Evolutionary conservation across 139 green algal species (phyloP).

Genomic region (Coelastrella sp.): DNA sequence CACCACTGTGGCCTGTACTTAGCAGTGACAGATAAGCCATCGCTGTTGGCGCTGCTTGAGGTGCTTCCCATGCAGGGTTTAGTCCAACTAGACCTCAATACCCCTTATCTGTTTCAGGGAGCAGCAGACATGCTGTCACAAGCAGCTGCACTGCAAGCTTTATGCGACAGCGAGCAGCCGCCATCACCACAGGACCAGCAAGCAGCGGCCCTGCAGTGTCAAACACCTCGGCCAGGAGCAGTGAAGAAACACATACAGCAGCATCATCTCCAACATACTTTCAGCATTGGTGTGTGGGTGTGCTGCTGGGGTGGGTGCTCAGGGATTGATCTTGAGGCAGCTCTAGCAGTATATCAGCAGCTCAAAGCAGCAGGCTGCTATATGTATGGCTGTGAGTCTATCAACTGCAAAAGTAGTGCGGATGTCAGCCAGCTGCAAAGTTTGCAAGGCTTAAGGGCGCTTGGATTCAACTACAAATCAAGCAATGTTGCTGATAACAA

Average conservation of each 20-base stretch:
- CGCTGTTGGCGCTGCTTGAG: background rate
- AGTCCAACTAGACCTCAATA: conserved; percentile 13
- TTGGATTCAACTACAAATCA: conserved; percentile 22
- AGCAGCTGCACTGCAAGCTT: background rate
- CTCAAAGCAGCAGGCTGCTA: conserved; percentile 3
- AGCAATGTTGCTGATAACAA: background rate
- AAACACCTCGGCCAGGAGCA: too few relatives aligned
- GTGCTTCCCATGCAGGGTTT: background rate
- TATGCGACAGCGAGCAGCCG: background rate
- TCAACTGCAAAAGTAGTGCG: background rate
- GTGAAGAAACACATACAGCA: too few relatives aligned
- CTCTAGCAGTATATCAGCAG: background rate
- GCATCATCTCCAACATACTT: background rate
- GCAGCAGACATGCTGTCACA: background rate
- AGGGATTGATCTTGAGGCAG: background rate
- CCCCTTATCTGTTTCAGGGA: conserved; percentile 9
- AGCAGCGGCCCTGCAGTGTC: too few relatives aligned
- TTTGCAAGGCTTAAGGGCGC: background rate
- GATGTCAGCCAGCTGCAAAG: background rate
- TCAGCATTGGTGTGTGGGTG: conserved; percentile 38
- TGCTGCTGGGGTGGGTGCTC: conserved; percentile 38
- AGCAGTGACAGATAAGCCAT: conserved; percentile 32
- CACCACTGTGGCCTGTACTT: conserved; percentile 11
- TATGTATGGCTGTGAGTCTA: conserved; percentile 15
- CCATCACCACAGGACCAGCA: conserved; percentile 7